These are phyloP conservation scores for Herpotrichia juniperi DNA, from an alignment of 2,329 filamentous ascomycete species.

Conservation along the genomic window DNA sequence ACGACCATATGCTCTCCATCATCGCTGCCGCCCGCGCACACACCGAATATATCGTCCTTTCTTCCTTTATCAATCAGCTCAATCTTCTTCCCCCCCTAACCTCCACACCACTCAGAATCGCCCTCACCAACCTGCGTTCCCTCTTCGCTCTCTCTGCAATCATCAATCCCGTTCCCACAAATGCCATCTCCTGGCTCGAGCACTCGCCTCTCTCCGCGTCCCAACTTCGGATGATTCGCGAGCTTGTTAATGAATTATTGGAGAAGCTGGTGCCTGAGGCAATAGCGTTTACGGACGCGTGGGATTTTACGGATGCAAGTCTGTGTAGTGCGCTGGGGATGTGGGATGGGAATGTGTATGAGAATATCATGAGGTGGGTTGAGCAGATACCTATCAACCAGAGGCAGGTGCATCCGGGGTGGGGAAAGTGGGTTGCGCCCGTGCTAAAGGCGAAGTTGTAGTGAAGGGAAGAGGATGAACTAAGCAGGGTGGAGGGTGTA, in stretches of 20 bases:
- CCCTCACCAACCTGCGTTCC: conserved; percentile 43
- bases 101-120: conserved; percentile 10
- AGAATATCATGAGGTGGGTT: conserved; percentile 49
- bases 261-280: conserved; percentile 53
- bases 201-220: conserved; percentile 20
- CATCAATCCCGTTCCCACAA: conserved; percentile 26
- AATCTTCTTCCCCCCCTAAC: conserved; percentile 19
- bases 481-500: too few relatives aligned
- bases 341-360: conserved; percentile 58
- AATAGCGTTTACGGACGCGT: conserved; percentile 56
- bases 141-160: conserved; percentile 55
- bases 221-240: conserved; percentile 48
- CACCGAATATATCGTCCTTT: conserved; percentile 33
- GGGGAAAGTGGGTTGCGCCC: conserved; percentile 19
- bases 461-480: too few relatives aligned
- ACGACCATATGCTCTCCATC: conserved; percentile 32
- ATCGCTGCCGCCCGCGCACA: conserved; percentile 30
- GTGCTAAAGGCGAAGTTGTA: conserved; percentile 22
- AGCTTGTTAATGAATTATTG: conserved; percentile 52
- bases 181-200: conserved; percentile 33
- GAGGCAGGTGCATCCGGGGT: conserved; percentile 17
- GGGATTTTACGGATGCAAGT: conserved; percentile 58
- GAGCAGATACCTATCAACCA: conserved; percentile 34
- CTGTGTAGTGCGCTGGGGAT: conserved; percentile 57
- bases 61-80: conserved; percentile 19